Evolutionary conservation across 2,329 filamentous ascomycete genomes (phyloP).

Genomic region (Sporothrix sp.): DNA sequence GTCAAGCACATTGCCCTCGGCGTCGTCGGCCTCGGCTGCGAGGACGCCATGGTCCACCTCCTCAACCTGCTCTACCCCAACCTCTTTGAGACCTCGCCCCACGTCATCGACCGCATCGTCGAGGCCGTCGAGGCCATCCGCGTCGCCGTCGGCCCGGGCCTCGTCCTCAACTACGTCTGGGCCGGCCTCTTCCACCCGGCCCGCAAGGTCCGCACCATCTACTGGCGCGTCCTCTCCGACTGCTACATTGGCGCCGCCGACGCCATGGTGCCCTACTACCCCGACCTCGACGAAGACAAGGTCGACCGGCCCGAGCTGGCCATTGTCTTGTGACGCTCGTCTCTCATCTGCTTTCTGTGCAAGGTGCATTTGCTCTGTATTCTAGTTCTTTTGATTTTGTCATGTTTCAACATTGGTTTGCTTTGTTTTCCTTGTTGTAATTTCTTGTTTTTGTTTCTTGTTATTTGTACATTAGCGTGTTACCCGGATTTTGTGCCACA

Average conservation of each 20-base stretch:
- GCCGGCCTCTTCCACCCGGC: slow-evolving; percentile 95
- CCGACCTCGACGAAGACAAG: slow-evolving; percentile 70
- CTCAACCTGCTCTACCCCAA: slow-evolving; percentile 96
- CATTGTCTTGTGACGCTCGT: slow-evolving; percentile 45
- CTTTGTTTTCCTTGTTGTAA: neutral
- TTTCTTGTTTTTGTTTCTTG: neutral
- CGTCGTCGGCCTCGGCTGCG: slow-evolving; percentile 93
- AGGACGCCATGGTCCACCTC: slow-evolving; percentile 96
- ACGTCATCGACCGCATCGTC: slow-evolving; percentile 96
- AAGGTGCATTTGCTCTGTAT: neutral
- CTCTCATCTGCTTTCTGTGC: neutral
- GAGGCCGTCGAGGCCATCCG: slow-evolving; percentile 95
- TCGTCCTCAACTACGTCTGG: slow-evolving; percentile 98
- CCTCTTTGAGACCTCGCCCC: slow-evolving; percentile 92
- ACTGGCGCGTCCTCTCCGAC: slow-evolving; percentile 96
- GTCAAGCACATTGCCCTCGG: slow-evolving; percentile 97
- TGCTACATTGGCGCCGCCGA: slow-evolving; percentile 91
- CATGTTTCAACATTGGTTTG: too few relatives aligned
- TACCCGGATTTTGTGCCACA: neutral
- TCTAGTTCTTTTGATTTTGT: neutral
- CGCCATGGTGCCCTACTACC: slow-evolving; percentile 94
- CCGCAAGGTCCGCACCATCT: slow-evolving; percentile 84
- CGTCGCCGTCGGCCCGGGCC: slow-evolving; percentile 81
- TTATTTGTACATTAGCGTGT: neutral
- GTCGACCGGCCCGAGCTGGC: slow-evolving; percentile 70